These are phyloP conservation scores for Populus tomentosa DNA, from an alignment of 441 rosid genomes.

Conservation along the genomic window DNA sequence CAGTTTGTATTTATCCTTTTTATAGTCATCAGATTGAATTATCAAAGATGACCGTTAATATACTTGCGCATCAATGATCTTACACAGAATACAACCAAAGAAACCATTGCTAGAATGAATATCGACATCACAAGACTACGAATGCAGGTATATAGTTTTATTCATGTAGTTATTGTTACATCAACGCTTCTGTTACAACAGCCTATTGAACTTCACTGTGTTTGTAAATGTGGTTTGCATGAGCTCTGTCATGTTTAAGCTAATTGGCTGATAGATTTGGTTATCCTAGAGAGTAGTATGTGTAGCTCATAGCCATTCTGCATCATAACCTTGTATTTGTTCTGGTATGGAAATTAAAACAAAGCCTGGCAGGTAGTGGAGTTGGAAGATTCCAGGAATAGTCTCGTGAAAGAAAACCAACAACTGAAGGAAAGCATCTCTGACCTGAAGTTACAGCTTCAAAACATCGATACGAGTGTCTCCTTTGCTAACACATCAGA, in stretches of 20 bases:
- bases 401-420: constrained; percentile 51
- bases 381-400: constrained; percentile 67
- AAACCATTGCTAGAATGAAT: constrained; percentile 45
- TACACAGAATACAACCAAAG: constrained; percentile 59
- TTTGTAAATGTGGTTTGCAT: not conserved
- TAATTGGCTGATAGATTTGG: constrained; percentile 1
- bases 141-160: constrained; percentile 52
- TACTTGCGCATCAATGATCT: constrained; percentile 10
- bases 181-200: not conserved
- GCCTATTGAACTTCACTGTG: not conserved
- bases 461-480: constrained; percentile 34
- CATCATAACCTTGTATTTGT: constrained; percentile 24
- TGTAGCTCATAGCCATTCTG: constrained; percentile 9
- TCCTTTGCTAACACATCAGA: constrained; percentile 22
- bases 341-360: constrained; percentile 64
- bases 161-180: not conserved
- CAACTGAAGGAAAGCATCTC: constrained; percentile 40
- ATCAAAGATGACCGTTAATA: not conserved
- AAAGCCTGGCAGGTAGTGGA: constrained; percentile 93
- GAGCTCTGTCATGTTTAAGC: not conserved
- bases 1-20: not conserved
- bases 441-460: constrained; percentile 41
- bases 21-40: not conserved
- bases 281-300: not conserved
- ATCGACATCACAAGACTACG: constrained; percentile 43